Percentiles rank a stretch among this genome's conserved stretches.
phyloP scores from a whole-genome alignment of 495 filamentous ascomycete species.

The Platismatia glauca region DNA sequence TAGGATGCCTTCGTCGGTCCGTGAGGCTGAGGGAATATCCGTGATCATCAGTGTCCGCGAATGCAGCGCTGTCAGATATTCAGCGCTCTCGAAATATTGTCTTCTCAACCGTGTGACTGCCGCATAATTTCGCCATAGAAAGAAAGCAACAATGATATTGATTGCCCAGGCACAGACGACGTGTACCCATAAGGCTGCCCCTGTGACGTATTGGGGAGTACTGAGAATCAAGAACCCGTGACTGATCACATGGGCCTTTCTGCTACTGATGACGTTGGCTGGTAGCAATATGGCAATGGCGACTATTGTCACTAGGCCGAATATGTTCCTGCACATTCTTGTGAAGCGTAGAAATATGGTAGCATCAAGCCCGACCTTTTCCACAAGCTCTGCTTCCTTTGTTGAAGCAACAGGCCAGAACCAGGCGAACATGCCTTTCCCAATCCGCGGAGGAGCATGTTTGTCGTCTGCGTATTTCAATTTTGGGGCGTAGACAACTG shows the following conservation, averaged over 20 bases:
- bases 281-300: conserved; percentile 78
- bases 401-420: conserved; percentile 64
- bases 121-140: conserved; percentile 86
- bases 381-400: conserved; percentile 65
- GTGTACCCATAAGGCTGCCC: conserved; percentile 62
- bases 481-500: conserved; percentile 87
- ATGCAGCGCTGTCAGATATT: conserved; percentile 83
- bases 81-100: conserved; percentile 73
- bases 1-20: conserved; percentile 80
- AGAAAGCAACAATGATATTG: conserved; percentile 63
- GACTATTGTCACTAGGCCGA: conserved; percentile 60
- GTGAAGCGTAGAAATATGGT: conserved; percentile 82
- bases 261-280: conserved; percentile 57
- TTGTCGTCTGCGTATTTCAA: conserved; percentile 86
- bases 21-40: conserved; percentile 63
- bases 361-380: conserved; percentile 80
- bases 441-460: conserved; percentile 85
- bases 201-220: conserved; percentile 44
- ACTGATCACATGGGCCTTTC: conserved; percentile 23
- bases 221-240: conserved; percentile 38
- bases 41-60: conserved; percentile 89
- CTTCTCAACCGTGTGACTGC: conserved; percentile 60
- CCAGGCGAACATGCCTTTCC: conserved; percentile 82
- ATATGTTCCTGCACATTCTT: conserved; percentile 87
- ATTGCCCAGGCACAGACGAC: conserved; percentile 73